Evolutionary conservation across 2,329 filamentous ascomycete species (phyloP), one percentile per base, ranked within the genome.

Genomic region (Hypocrella siamensis): DNA sequence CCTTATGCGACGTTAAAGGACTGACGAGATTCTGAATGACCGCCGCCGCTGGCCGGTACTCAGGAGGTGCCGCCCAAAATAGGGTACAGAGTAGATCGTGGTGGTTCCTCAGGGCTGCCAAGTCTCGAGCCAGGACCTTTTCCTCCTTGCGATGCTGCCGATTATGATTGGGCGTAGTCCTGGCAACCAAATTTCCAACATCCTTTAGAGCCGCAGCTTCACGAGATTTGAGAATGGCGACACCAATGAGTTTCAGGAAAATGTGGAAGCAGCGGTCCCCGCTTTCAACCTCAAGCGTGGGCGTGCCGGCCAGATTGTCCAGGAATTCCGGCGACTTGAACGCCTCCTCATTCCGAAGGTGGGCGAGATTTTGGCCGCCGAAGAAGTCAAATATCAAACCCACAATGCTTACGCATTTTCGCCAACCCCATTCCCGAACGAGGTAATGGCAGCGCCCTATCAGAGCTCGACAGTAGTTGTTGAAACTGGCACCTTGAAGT

Each of bases 331-430:
- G 71, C 4, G 75, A 79, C 33, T 58, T 58, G 41, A 68, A 68
- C 2, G 64, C 67, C 43, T 75, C 69, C 45, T 79, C 75, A 36
- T 79, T 77, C 24, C 70, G 65, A 26, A 80, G 46, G 46, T 79
- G 69, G 3, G 64, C 63, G 9, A 79, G 59, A 28, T 68, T 63
- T 38, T 73, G 69, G 2, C 65, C 65, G 8, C 71, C 73, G 41
- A 79, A 79, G 44, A 78, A 79, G 48, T 79, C 74, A 38, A 79
- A 79, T 3, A 79, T 64, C 2, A 64, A 57, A 2, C 73, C 70
- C 19, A 78, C 55, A 11, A 78, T 60, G 9, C 60, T 54, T 29
- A 64, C 67, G 41, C 65, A 70, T 37, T 58, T 68, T 24, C 58
- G 58, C 75, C 75, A 79, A 4, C 70, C 70, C 75, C 75, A 80